These are phyloP conservation scores for Xylaria sp. DNA, from an alignment of 2,329 filamentous ascomycete species.

Conservation along the genomic window DNA sequence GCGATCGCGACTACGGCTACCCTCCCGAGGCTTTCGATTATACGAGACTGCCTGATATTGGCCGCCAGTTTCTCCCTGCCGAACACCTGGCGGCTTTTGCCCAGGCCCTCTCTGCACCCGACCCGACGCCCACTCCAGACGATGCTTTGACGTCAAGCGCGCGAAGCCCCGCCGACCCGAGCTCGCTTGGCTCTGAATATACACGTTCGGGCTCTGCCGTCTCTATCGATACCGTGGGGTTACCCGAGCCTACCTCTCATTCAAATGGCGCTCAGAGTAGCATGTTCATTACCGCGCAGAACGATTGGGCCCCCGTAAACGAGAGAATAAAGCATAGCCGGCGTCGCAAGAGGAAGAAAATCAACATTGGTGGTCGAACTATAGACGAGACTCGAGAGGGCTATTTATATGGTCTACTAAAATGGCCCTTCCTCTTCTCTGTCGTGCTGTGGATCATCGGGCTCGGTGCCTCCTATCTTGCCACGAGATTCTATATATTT, in stretches of 20 bases:
- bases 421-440: slow-evolving; percentile 88
- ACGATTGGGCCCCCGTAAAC: slow-evolving; percentile 93
- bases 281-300: slow-evolving; percentile 85
- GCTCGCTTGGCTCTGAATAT: slow-evolving; percentile 53
- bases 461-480: slow-evolving; percentile 77
- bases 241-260: slow-evolving; percentile 47
- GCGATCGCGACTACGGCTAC: slow-evolving; percentile 64
- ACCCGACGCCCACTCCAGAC: slow-evolving; percentile 67
- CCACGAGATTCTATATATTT: slow-evolving; percentile 89
- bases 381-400: slow-evolving; percentile 96
- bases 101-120: slow-evolving; percentile 82
- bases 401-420: slow-evolving; percentile 86
- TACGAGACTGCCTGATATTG: slow-evolving; percentile 77
- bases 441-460: slow-evolving; percentile 84
- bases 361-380: slow-evolving; percentile 65
- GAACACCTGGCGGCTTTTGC: slow-evolving; percentile 82
- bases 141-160: slow-evolving; percentile 52
- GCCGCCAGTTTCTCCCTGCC: slow-evolving; percentile 78
- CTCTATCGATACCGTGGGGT: slow-evolving; percentile 50
- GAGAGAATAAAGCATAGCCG: slow-evolving; percentile 67
- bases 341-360: slow-evolving; percentile 54
- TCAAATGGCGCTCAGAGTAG: slow-evolving; percentile 49
- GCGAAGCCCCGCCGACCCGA: slow-evolving; percentile 55
- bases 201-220: slow-evolving; percentile 55
- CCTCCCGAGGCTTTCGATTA: slow-evolving; percentile 73